Percentiles rank a stretch among this genome's conserved stretches.
phyloP scores from a whole-genome alignment of 2,329 filamentous ascomycete species.

The Aureobasidium pullulans region DNA sequence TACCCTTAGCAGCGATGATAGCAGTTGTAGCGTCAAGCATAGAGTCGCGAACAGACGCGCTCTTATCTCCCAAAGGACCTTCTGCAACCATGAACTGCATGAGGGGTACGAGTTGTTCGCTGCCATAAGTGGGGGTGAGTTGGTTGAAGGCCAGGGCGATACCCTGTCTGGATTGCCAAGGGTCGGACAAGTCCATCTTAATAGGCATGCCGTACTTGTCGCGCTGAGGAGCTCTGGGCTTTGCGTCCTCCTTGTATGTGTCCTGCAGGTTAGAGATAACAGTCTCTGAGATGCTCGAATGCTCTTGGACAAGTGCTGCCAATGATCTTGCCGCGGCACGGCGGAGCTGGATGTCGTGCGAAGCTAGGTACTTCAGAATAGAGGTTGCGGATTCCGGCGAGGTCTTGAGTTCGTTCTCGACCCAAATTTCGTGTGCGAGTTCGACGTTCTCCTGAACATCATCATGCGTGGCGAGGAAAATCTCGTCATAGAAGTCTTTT shows the following conservation, averaged over 20 bases:
- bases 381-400: slow-evolving; percentile 52
- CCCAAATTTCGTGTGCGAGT: slow-evolving; percentile 83
- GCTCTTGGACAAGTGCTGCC: slow-evolving; percentile 61
- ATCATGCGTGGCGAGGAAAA: slow-evolving; percentile 91
- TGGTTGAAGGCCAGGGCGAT: slow-evolving; percentile 82
- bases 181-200: slow-evolving; percentile 79
- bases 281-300: slow-evolving; percentile 52
- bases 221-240: slow-evolving; percentile 72
- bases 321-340: slow-evolving; percentile 76
- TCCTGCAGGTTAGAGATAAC: slow-evolving; percentile 60
- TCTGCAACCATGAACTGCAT: slow-evolving; percentile 78
- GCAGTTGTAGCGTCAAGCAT: slow-evolving; percentile 87
- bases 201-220: slow-evolving; percentile 93
- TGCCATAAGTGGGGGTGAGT: slow-evolving; percentile 62
- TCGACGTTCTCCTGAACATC: slow-evolving; percentile 81
- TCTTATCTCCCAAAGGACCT: slow-evolving; percentile 80
- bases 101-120: slow-evolving; percentile 64
- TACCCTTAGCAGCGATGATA: slow-evolving; percentile 74
- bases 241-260: slow-evolving; percentile 70
- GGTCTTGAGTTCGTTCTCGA: slow-evolving; percentile 76
- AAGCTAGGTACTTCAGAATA: slow-evolving; percentile 72
- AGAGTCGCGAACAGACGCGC: slow-evolving; percentile 67
- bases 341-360: slow-evolving; percentile 71
- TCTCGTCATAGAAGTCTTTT: slow-evolving; percentile 74
- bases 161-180: slow-evolving; percentile 86